Base-by-base conservation (phyloP, 169 alveolate genomes). In the Ichthyophthirius multifiliis region DNA sequence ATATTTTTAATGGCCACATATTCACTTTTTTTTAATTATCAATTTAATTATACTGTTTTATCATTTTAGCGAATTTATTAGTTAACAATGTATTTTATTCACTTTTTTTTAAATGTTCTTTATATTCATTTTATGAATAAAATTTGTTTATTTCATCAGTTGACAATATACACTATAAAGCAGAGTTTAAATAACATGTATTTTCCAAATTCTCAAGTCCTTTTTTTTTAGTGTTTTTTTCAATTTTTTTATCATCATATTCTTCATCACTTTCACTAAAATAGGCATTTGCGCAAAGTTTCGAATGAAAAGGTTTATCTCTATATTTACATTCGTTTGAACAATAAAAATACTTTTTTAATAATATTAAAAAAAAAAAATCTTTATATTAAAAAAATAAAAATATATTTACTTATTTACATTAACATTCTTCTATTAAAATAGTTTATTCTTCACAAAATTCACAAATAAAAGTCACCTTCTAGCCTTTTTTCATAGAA, bases 161-260 rank as follows among this genome's bases (percentile, higher is more conserved):
- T 48, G 90, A 84, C 30, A 90, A 81, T 63, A 91, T 71, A 31
- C 97, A 94, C 65, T 94, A 87, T 1, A 92, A 63, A 10, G 94
- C 91, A 41, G 94, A 89, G 71, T 89, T 89, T 96, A 94, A 91
- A 74, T 88, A 94, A 37, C 97, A 94, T 6, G 97, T 91, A 82
- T 94, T 94, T 30, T 96, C 97, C 44, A 94, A 76, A 79, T 94
- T 94, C 23, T 79, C 84, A 55, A 90, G 82, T 31, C 97, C 97
- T 0, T 83, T 87, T 65, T 81, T 75, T 3, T 95, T 94, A 27
- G 43, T 74, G 1, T 45, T 73, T 18, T 67, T 37, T n/a, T n/a
- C n/a, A 35, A 48, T 10, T 27, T 76, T 45, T 12, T 20, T 63
- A 7, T 35, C 16, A 41, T 31, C 67, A 0, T 62, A 37, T 27